Percentiles rank a stretch among this genome's conserved stretches.
Evolutionary conservation across 1,284 basidiomycete species (phyloP).

Genomic region (Ceratobasidium papillatum): DNA sequence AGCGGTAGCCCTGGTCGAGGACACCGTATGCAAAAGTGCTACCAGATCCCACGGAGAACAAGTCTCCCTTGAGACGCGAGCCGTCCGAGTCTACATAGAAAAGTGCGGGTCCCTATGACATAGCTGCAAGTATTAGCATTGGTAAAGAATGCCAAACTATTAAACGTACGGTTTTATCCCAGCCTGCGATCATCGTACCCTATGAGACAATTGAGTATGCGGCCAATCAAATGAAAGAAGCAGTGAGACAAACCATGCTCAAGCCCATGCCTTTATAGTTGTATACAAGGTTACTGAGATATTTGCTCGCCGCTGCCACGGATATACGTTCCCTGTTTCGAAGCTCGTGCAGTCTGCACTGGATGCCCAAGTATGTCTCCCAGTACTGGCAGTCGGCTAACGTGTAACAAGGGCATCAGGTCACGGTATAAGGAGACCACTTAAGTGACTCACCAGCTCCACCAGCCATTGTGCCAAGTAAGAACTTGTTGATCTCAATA

Average conservation of each 20-base stretch:
- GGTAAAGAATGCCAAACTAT: not conserved
- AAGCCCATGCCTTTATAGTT: slow-evolving; percentile 99
- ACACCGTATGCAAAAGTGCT: slow-evolving; percentile 99
- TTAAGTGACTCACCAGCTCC: slow-evolving; percentile 78
- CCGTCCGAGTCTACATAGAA: slow-evolving; percentile 99
- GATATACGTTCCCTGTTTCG: slow-evolving; percentile 98
- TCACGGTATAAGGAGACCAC: not conserved
- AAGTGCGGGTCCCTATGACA: slow-evolving; percentile 84
- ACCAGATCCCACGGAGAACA: slow-evolving; percentile 98
- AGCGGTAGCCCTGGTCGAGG: slow-evolving; percentile 94
- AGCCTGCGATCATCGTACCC: slow-evolving; percentile 99
- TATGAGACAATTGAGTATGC: slow-evolving; percentile 50
- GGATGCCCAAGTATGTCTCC: slow-evolving; percentile 99
- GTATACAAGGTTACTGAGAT: slow-evolving; percentile 96
- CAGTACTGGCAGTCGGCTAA: slow-evolving; percentile 92
- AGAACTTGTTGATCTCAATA: slow-evolving; percentile 99
- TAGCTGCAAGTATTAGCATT: not conserved
- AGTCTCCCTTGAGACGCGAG: slow-evolving; percentile 91
- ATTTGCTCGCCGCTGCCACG: slow-evolving; percentile 98
- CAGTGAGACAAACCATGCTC: slow-evolving; percentile 80
- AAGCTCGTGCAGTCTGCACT: slow-evolving; percentile 96
- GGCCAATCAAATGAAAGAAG: not conserved
- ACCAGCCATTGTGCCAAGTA: slow-evolving; percentile 99
- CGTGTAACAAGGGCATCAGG: not conserved
- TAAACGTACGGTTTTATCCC: slow-evolving; percentile 92